Evolutionary conservation across 805 yeast genomes (phyloP).

Genomic region (Kodamaea leandrae): DNA sequence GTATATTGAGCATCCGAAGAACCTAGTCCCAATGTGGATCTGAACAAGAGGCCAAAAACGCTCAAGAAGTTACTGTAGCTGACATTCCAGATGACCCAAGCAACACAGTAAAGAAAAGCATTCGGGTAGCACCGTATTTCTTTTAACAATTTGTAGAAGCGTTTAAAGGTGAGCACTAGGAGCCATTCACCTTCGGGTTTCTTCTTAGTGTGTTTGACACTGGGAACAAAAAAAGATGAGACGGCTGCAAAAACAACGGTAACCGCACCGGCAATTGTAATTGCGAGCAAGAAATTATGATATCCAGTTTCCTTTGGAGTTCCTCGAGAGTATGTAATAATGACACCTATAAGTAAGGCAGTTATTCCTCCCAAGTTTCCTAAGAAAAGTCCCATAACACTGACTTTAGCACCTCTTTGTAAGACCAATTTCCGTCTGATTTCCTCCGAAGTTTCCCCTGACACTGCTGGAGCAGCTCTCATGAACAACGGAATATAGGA

Average conservation of each 20-base stretch:
- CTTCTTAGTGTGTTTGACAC: conserved; percentile 21
- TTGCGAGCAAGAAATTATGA: conserved; percentile 36
- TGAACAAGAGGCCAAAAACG: conserved; percentile 34
- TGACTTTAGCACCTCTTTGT: conserved; percentile 32
- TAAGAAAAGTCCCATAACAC: conserved; percentile 35
- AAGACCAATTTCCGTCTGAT: conserved; percentile 23
- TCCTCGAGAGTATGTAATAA: conserved; percentile 30
- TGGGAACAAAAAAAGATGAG: conserved; percentile 30
- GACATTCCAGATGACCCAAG: conserved; percentile 45
- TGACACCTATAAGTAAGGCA: conserved; percentile 36
- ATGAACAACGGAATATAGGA: conserved; percentile 41
- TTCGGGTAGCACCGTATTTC: conserved; percentile 29
- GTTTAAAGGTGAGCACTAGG: conserved; percentile 24
- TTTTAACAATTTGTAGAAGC: conserved; percentile 23
- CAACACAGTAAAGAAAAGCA: conserved; percentile 35
- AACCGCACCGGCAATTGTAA: conserved; percentile 37
- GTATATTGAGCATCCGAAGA: conserved; percentile 38
- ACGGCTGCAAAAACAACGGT: conserved; percentile 26
- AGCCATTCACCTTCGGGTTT: conserved; percentile 24
- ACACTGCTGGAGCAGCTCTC: conserved; percentile 26
- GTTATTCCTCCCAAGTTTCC: conserved; percentile 39
- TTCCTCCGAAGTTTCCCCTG: conserved; percentile 18
- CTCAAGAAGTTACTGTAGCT: conserved; percentile 33
- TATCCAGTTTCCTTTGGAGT: conserved; percentile 25
- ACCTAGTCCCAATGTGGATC: conserved; percentile 41